A percentile compares a stretch with the other conserved stretches of the same genome.
phyloP scores from a whole-genome alignment of 306 rosid genomes.

The Alnus glutinosa region DNA sequence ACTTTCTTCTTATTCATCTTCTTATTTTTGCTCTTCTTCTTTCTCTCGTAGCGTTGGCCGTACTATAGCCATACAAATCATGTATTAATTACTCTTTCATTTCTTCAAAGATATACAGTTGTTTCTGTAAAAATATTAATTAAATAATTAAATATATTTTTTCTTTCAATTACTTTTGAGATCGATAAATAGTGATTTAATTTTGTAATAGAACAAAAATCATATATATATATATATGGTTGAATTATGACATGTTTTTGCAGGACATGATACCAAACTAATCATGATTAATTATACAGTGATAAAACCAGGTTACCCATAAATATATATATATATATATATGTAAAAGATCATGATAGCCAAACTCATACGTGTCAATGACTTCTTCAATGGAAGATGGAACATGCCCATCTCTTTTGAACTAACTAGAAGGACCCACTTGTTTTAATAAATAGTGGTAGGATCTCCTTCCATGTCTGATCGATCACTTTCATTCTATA shows the following conservation, averaged over 20 bases:
- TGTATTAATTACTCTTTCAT: not conserved
- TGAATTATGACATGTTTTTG: not conserved
- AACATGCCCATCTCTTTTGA: not conserved
- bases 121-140: too few relatives aligned
- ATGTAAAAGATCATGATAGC: not conserved
- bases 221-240: too few relatives aligned
- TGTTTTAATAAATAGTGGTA: not conserved
- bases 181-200: too few relatives aligned
- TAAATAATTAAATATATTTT: too few relatives aligned
- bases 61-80: slow-evolving; percentile 1
- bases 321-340: too few relatives aligned
- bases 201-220: too few relatives aligned
- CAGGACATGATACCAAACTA: not conserved
- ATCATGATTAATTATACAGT: not conserved
- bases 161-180: too few relatives aligned
- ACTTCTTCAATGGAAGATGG: not conserved
- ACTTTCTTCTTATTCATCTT: not conserved
- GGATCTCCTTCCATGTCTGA: not conserved
- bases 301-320: not conserved
- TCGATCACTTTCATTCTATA: too few relatives aligned
- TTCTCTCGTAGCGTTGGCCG: not conserved
- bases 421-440: not conserved
- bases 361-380: not conserved
- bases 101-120: not conserved
- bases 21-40: not conserved